Percentiles rank a stretch among this genome's conserved stretches.
These are phyloP conservation scores for Kodamaea kakaduensis DNA, from an alignment of 805 yeast genomes.

Conservation along the genomic window DNA sequence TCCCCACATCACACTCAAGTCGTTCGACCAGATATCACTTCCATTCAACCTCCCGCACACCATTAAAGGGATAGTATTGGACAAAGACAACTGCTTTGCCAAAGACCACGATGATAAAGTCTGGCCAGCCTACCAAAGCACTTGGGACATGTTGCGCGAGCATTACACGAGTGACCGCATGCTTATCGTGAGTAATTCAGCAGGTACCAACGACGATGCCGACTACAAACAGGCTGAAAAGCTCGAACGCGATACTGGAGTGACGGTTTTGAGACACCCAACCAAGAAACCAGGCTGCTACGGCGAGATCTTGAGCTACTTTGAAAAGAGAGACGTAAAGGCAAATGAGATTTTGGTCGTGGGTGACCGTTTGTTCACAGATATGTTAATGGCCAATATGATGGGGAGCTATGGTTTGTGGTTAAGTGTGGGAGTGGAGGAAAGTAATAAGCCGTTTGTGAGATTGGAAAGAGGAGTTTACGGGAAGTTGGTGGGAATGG, in stretches of 20 bases:
- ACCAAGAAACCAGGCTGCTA: conserved; percentile 83
- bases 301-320: conserved; percentile 60
- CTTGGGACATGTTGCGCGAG: conserved; percentile 53
- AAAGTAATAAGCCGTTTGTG: conserved; percentile 49
- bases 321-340: conserved; percentile 42
- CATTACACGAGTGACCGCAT: conserved; percentile 60
- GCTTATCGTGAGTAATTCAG: conserved; percentile 85
- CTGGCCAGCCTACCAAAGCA: conserved; percentile 62
- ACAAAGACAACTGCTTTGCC: conserved; percentile 95
- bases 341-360: conserved; percentile 75
- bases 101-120: conserved; percentile 73
- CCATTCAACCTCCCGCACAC: conserved; percentile 39
- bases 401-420: conserved; percentile 88
- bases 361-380: conserved; percentile 91
- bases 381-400: conserved; percentile 87
- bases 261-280: conserved; percentile 63
- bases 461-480: conserved; percentile 46
- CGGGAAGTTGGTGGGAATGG: conserved; percentile 7
- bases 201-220: conserved; percentile 80
- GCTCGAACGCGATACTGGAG: conserved; percentile 64
- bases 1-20: conserved; percentile 56
- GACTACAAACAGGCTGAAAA: conserved; percentile 54
- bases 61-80: conserved; percentile 78
- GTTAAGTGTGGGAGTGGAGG: conserved; percentile 72
- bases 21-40: conserved; percentile 57